Conservation (phyloP, 495 filamentous ascomycete species). For the Hypoxylon rickii region DNA sequence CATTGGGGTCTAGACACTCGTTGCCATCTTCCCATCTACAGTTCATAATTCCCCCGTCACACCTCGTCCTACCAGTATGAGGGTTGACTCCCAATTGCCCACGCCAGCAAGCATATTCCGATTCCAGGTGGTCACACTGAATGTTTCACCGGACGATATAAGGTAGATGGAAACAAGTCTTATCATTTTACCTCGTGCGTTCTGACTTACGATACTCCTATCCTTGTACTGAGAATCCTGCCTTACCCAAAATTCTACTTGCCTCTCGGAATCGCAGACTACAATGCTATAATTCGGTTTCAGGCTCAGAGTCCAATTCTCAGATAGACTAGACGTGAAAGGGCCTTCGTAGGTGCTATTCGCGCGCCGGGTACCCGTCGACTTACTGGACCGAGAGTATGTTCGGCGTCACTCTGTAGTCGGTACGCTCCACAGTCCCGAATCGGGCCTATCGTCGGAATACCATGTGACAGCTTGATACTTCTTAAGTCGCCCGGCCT, state of each 20-base stretch:
- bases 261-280: constrained; percentile 13
- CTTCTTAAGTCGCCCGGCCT: constrained; percentile 16
- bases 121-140: constrained; percentile 22
- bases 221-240: constrained; percentile 10
- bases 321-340: constrained; percentile 10
- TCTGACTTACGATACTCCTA: constrained; percentile 7
- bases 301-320: not conserved
- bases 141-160: constrained; percentile 34
- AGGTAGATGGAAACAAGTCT: constrained; percentile 27
- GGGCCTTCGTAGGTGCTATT: constrained; percentile 6
- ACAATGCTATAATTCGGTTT: constrained; percentile 15
- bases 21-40: constrained; percentile 27
- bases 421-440: constrained; percentile 12
- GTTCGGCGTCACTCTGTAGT: constrained; percentile 18
- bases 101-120: constrained; percentile 24
- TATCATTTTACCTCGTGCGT: constrained; percentile 22
- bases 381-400: constrained; percentile 15
- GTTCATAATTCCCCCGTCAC: constrained; percentile 25
- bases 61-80: constrained; percentile 25
- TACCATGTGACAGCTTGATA: constrained; percentile 27
- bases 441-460: constrained; percentile 24
- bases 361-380: constrained; percentile 3
- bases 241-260: constrained; percentile 16
- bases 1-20: constrained; percentile 21
- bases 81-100: constrained; percentile 26